Evolutionary conservation across 1,284 basidiomycete species (phyloP).

Genomic region (Cerioporus squamosus): DNA sequence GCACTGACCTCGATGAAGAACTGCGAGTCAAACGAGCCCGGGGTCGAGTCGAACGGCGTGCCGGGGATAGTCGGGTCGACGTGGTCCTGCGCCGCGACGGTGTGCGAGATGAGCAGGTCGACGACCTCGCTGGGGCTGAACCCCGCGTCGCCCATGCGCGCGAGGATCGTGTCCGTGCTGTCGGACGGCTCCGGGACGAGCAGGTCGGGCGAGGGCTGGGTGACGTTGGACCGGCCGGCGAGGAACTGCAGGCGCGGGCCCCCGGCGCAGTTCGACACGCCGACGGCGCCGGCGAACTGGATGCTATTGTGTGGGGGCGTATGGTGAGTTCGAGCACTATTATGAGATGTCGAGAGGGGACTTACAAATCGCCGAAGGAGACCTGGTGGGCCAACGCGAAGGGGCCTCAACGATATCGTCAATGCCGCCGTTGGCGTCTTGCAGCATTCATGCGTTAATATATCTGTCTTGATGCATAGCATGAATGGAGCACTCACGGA

Average conservation of each 20-base stretch:
- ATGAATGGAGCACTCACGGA: neutral
- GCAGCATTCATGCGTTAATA: too few species aligned
- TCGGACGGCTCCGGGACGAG: slow-evolving; percentile 35
- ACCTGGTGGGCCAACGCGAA: slow-evolving; percentile 33
- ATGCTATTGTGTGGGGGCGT: slow-evolving; percentile 22
- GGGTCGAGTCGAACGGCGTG: slow-evolving; percentile 37
- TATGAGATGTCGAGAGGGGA: neutral
- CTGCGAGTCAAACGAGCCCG: slow-evolving; percentile 41
- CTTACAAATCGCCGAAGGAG: slow-evolving; percentile 35
- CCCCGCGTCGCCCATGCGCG: slow-evolving; percentile 31
- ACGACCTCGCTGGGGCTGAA: slow-evolving; percentile 34
- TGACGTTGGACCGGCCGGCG: slow-evolving; percentile 27
- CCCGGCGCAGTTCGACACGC: slow-evolving; percentile 36
- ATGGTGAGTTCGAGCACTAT: neutral
- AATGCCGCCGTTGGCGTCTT: slow-evolving; percentile 33
- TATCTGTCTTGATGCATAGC: too few species aligned
- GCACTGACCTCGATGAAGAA: slow-evolving; percentile 39
- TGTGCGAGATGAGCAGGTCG: slow-evolving; percentile 34
- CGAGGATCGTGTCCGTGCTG: slow-evolving; percentile 32
- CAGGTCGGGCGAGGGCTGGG: slow-evolving; percentile 31
- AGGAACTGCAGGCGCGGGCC: slow-evolving; percentile 33
- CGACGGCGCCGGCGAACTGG: slow-evolving; percentile 36
- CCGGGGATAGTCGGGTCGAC: slow-evolving; percentile 26
- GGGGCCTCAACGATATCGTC: slow-evolving; percentile 34
- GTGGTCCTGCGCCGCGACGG: slow-evolving; percentile 32